Evolutionary conservation across 169 alveolate genomes (phyloP).

Genomic region (Besnoitia besnoiti): DNA sequence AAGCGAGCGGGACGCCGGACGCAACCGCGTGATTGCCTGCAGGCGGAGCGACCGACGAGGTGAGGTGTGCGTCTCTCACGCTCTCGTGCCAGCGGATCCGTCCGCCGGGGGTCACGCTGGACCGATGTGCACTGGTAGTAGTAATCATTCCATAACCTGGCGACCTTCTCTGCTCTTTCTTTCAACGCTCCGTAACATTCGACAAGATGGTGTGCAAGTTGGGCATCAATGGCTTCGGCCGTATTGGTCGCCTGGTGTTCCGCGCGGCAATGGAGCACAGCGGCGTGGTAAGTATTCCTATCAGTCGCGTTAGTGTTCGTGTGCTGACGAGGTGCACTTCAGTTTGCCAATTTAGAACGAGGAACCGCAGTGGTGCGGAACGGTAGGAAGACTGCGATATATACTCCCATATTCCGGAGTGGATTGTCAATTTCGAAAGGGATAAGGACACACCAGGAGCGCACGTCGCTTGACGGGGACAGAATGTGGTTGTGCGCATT

Average conservation of each 20-base stretch:
- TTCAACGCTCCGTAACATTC: too few relatives aligned
- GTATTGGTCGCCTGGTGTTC: constrained; percentile 98
- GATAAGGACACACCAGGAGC: too few relatives aligned
- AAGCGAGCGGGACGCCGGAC: not conserved
- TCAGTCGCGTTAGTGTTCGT: too few relatives aligned
- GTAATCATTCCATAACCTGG: not conserved
- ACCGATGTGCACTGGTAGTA: not conserved
- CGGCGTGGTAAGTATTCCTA: constrained; percentile 74
- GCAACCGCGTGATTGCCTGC: not conserved
- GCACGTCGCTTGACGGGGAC: too few relatives aligned
- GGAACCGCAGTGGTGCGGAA: too few relatives aligned
- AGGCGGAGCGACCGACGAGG: too few relatives aligned
- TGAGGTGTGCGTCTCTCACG: not conserved
- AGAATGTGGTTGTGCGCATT: too few relatives aligned
- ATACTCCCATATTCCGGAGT: too few relatives aligned
- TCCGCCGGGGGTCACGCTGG: not conserved
- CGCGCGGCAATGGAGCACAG: constrained; percentile 92
- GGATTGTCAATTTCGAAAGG: too few relatives aligned
- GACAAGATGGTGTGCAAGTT: constrained; percentile 87
- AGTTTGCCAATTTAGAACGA: too few relatives aligned
- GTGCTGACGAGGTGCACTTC: too few relatives aligned
- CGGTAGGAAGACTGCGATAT: too few relatives aligned
- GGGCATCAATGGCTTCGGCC: constrained; percentile 99
- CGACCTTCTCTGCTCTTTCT: not conserved
- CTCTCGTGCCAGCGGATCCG: constrained; percentile 14